A percentile compares a stretch with the other conserved stretches of the same genome.
Evolutionary conservation across 805 yeast genomes (phyloP).

Genomic region (Yarrowia porcina): DNA sequence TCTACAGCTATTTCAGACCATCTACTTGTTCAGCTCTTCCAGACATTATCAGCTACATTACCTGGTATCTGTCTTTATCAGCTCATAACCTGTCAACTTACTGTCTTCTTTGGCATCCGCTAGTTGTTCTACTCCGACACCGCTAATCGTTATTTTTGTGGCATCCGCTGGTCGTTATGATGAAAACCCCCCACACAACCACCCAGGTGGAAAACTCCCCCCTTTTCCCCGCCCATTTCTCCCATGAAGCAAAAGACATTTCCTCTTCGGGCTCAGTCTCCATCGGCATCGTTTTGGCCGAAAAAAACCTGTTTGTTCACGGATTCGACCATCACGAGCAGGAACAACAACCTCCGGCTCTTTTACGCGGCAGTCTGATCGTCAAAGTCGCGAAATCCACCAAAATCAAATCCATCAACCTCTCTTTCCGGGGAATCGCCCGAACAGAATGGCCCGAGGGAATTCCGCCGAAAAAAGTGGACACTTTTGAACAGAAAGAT

Average conservation of each 20-base stretch:
- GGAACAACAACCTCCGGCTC: constrained; percentile 40
- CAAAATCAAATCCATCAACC: constrained; percentile 61
- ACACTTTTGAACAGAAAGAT: constrained; percentile 60
- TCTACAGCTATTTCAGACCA: too few relatives aligned
- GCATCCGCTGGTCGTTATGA: not conserved
- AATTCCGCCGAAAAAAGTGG: constrained; percentile 80
- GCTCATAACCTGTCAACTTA: too few relatives aligned
- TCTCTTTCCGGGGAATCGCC: constrained; percentile 63
- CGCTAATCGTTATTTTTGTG: too few relatives aligned
- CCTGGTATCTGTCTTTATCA: too few relatives aligned
- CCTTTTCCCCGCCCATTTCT: constrained; percentile 7
- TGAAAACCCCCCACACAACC: not conserved
- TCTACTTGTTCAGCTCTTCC: too few relatives aligned
- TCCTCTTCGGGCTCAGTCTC: constrained; percentile 64
- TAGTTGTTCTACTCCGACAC: too few relatives aligned
- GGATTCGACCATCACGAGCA: constrained; percentile 69
- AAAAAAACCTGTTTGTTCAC: constrained; percentile 72
- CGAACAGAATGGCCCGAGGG: constrained; percentile 96
- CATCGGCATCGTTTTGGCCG: constrained; percentile 72
- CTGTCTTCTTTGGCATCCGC: too few relatives aligned
- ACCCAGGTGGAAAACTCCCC: constrained; percentile 10
- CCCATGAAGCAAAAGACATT: constrained; percentile 44
- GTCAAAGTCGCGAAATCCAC: constrained; percentile 69
- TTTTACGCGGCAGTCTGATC: constrained; percentile 74
- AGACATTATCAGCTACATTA: too few relatives aligned